phyloP scores from a whole-genome alignment of 495 filamentous ascomycete species.

The Rhizodiscina lignyota region DNA sequence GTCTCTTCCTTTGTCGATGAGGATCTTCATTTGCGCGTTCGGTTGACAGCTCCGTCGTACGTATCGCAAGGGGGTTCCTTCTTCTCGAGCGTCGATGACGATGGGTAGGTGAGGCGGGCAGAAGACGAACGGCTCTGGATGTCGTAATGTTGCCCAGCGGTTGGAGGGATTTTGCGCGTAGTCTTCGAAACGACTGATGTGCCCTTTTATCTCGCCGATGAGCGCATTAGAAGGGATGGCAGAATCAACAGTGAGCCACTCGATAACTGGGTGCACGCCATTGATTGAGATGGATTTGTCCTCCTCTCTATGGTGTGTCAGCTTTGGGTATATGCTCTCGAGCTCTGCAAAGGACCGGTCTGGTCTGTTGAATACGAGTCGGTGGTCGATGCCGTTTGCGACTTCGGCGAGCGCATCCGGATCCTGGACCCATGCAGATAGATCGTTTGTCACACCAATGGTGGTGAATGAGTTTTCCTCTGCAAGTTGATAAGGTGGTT shows the following conservation, averaged over 20 bases:
- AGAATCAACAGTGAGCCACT: constrained; percentile 49
- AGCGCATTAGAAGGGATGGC: constrained; percentile 45
- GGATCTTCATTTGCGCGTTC: constrained; percentile 67
- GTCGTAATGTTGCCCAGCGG: constrained; percentile 56
- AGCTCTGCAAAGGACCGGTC: constrained; percentile 39
- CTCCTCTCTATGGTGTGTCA: constrained; percentile 30
- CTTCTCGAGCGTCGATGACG: constrained; percentile 76
- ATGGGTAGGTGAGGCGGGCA: constrained; percentile 35
- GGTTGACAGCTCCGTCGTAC: constrained; percentile 76
- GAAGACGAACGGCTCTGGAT: constrained; percentile 45
- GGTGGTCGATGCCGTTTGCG: constrained; percentile 15
- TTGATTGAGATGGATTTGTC: constrained; percentile 27
- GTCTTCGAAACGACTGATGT: constrained; percentile 60
- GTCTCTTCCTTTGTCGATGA: constrained; percentile 53
- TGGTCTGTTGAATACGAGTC: constrained; percentile 38
- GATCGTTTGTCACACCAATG: constrained; percentile 45
- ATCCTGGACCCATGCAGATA: constrained; percentile 60
- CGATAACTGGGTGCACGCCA: constrained; percentile 43
- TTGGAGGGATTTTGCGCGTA: constrained; percentile 59
- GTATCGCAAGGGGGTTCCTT: constrained; percentile 72
- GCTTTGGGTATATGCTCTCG: constrained; percentile 24
- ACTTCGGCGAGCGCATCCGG: constrained; percentile 30
- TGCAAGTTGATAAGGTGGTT: constrained; percentile 35
- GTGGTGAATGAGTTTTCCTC: constrained; percentile 50
- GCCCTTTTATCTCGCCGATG: constrained; percentile 75